Base-by-base conservation (phyloP, 805 yeast species). In the Saccharomycopsis fodiens region DNA sequence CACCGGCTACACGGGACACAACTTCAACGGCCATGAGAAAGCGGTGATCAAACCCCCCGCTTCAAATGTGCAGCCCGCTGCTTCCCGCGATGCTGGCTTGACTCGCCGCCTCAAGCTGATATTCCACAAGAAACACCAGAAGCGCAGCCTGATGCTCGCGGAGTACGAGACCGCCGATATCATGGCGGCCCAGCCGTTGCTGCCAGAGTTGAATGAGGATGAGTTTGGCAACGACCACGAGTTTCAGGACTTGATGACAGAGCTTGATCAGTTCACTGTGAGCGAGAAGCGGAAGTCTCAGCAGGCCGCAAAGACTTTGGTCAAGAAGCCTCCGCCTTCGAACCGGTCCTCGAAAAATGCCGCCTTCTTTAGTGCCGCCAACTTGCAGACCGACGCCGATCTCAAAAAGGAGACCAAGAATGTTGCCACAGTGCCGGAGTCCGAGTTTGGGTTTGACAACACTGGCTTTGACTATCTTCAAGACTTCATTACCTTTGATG, bases 381-480 rank as follows among this genome's bases (percentile, higher is more conserved):
- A 36, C n/a, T 15, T 36, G 7, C 19, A 17, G 20, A 7, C 16
- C 6, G 40, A 36, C 22, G n/a, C 6, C 12, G 40, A 36, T 36
- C 22, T 36, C 10, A 36, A 36, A n/a, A 36, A 36, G 40, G 40
- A 36, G 23, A 42, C 45, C 15, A 29, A 22, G n/a, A 30, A 36
- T 13, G 20, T 36, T 22, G 8, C 30, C 2, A 16, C 17, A 7
- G 25, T 42, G 12, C 46, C 46, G 22, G 47, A 44, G 25, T 38
- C 47, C 5, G 31, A 42, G 12, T 44, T 37, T 23, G 42, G 25
- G 20, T 43, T 43, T 27, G 29, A 43, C 21, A 30, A 16, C 30
- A 43, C 37, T 10, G 47, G 40, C 6, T 35, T 47, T 22, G 47
- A 30, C 23, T 47, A 43, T 16, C 45, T 47, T 22, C 48, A 47